Conservation (phyloP, 345 rosid species). For the Linum lewisii region DNA sequence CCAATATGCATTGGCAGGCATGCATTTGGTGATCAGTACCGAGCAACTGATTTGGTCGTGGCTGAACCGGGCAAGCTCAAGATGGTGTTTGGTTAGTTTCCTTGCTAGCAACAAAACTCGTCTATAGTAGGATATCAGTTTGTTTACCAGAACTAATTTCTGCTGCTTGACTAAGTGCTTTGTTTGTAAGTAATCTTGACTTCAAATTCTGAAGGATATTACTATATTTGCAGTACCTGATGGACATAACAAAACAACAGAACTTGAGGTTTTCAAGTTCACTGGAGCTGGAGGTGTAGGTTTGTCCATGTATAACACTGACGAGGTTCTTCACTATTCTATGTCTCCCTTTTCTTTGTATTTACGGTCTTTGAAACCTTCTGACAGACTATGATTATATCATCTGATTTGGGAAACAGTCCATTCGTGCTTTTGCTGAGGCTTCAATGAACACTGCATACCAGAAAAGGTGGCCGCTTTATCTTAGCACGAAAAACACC, state of each 20-base stretch:
- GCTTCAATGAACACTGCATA: conserved; percentile 93
- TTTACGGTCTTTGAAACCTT: background rate
- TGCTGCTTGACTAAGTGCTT: background rate
- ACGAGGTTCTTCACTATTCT: conserved; percentile 46
- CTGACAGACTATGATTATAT: background rate
- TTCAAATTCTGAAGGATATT: background rate
- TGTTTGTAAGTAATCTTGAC: background rate
- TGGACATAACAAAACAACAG: conserved; percentile 63
- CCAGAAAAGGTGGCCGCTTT: conserved; percentile 96
- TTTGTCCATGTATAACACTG: conserved; percentile 91
- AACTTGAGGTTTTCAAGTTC: conserved; percentile 74
- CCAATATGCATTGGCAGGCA: conserved; percentile 99
- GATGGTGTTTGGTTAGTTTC: conserved; percentile 60
- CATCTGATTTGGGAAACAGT: conserved; percentile 34
- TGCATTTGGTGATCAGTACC: conserved; percentile 96
- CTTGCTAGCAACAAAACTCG: background rate
- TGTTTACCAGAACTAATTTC: background rate
- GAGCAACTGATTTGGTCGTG: conserved; percentile 88
- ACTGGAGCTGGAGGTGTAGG: conserved; percentile 93
- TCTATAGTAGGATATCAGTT: background rate
- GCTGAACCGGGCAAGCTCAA: conserved; percentile 90
- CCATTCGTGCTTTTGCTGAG: conserved; percentile 80
- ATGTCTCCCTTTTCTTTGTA: background rate
- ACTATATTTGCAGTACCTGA: conserved; percentile 49
- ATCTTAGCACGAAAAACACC: conserved; percentile 95